Percentiles rank a stretch among this genome's conserved stretches.
Evolutionary conservation across 305 asterid genomes (phyloP).

Genomic region (Fraxinus floribunda): DNA sequence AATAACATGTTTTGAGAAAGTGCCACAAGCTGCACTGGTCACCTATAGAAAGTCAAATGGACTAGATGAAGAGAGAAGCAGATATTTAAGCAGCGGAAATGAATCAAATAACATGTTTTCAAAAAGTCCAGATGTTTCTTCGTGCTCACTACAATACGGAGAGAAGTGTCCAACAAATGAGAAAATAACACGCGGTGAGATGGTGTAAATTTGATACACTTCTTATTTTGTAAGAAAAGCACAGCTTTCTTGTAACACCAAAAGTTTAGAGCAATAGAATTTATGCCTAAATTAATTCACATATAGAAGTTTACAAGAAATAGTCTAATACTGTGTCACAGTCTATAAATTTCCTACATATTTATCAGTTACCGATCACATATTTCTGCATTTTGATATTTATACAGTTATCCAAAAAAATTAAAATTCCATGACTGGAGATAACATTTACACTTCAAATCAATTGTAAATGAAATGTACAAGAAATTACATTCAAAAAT

Average conservation of each 20-base stretch:
- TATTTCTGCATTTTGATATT: not conserved
- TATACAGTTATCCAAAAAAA: not conserved
- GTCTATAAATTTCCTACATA: not conserved
- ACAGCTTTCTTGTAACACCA: conserved; percentile 3
- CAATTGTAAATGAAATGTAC: not conserved
- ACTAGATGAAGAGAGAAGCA: conserved; percentile 16
- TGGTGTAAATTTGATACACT: conserved; percentile 14
- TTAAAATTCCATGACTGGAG: not conserved
- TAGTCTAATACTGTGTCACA: not conserved
- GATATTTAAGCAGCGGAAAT: conserved; percentile 5
- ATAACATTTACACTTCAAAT: not conserved
- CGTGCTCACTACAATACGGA: not conserved
- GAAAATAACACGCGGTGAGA: conserved; percentile 8
- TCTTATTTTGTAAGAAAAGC: not conserved
- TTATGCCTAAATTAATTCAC: not conserved
- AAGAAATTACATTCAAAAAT: not conserved
- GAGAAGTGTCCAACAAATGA: conserved; percentile 8
- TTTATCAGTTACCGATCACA: not conserved
- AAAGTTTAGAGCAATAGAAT: conserved; percentile 12
- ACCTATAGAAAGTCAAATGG: conserved; percentile 43
- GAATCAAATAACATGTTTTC: not conserved
- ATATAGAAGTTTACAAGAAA: not conserved
- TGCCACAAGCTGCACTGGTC: conserved; percentile 83
- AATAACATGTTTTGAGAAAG: not conserved
- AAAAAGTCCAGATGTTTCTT: conserved; percentile 5